Base-by-base conservation (phyloP, 2,329 filamentous ascomycete genomes). In the Aspergillus pseudoterreus region DNA sequence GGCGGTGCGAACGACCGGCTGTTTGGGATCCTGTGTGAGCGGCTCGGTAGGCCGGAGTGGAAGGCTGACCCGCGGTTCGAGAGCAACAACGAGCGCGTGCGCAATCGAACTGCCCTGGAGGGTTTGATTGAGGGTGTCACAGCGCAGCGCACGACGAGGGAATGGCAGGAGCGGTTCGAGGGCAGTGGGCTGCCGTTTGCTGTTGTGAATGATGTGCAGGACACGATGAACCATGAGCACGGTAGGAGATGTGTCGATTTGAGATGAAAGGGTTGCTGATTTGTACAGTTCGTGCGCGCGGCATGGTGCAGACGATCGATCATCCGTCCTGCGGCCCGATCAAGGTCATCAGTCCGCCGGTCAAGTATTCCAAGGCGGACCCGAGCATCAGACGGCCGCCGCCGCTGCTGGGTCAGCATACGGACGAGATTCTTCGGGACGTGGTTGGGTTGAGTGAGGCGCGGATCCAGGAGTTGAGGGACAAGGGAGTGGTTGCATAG, bases 161-260 rank as follows among this genome's bases (percentile, higher is more conserved):
- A 96, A 67, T 97, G 94, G 92, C 78, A 97, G 4, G 81, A 86
- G 1, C 75, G 91, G 1, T 86, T 96, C 38, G 90, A 96, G 63
- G 91, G 90, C 14, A 88, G 82, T 52, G 92, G 94, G 4, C 85
- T 99, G 85, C 94, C 94, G 0, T 99, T 94, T 64, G 88, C 92
- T 0, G 90, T 92, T 1, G 88, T 99, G 61, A 99, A 97, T 66
- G 92, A 97, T 66, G 84, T 99, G 6, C 87, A 94, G 69, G 82
- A 79, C 21, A 90, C 94, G 0, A 75, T 99, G 47, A 85, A 87
- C 54, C 91, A 96, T 66, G 82, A 86, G 55, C 94, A 99, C 71
- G 90, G 90, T 74, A 77, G 73, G 74, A 67, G 27, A 10, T 15
- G 8, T 27, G 12, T 3, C 9, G 1, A 27, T 3, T 22, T 11